A percentile compares a stretch with the other conserved stretches of the same genome.
Conservation (phyloP, 306 rosid species). For the Trifolium subterraneum region DNA sequence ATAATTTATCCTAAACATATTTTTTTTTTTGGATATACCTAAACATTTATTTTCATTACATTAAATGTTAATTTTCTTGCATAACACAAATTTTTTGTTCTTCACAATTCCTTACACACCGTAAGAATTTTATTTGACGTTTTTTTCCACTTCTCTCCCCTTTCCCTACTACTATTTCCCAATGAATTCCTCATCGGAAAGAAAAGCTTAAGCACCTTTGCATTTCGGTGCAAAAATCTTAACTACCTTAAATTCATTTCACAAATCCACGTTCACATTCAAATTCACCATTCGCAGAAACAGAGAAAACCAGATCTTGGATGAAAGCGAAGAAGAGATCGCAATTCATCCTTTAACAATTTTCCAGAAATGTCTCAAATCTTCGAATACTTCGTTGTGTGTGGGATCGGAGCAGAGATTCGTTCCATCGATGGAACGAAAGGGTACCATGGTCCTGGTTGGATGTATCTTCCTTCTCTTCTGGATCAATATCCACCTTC, state of each 20-base stretch:
- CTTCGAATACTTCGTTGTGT: constrained; percentile 94
- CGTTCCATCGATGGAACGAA: constrained; percentile 82
- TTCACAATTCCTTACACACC: too few species aligned
- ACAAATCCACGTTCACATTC: constrained; percentile 36
- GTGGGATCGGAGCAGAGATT: constrained; percentile 97
- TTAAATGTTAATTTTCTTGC: too few species aligned
- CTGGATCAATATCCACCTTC: constrained; percentile 86
- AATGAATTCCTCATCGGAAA: neutral
- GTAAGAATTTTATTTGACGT: too few species aligned
- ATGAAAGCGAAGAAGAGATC: constrained; percentile 55
- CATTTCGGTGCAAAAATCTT: constrained; percentile 6
- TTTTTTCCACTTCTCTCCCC: neutral
- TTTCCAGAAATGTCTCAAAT: constrained; percentile 73
- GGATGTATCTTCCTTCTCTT: constrained; percentile 73
- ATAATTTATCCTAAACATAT: too few species aligned
- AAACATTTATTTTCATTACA: too few species aligned
- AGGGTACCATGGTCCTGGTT: constrained; percentile 80
- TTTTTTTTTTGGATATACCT: too few species aligned
- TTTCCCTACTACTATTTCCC: neutral
- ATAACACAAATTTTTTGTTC: too few species aligned
- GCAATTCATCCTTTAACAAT: constrained; percentile 23
- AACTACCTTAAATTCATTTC: neutral
- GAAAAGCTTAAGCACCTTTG: neutral
- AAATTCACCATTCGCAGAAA: constrained; percentile 29
- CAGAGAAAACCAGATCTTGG: constrained; percentile 45